Percentiles rank a stretch among this genome's conserved stretches.
These are phyloP conservation scores for Rubus parviflorus DNA, from an alignment of 306 rosid genomes.

Conservation along the genomic window DNA sequence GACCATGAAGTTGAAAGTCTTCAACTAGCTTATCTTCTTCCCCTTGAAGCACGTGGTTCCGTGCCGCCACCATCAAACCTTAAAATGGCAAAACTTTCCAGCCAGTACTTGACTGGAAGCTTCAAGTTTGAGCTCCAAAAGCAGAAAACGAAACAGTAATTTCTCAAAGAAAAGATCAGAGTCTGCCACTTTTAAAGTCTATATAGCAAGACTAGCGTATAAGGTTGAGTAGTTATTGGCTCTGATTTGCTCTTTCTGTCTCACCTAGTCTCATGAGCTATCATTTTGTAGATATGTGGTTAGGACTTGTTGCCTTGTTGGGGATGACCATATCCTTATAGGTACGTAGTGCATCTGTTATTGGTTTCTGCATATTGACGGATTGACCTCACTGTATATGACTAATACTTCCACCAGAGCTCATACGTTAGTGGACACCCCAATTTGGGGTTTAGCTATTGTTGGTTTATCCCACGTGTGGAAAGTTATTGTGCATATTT, in stretches of 20 bases:
- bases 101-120: conserved; percentile 14
- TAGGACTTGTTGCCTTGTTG: background rate
- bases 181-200: conserved; percentile 6
- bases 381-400: conserved; percentile 13
- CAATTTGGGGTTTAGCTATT: conserved; percentile 28
- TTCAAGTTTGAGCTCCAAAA: conserved; percentile 1
- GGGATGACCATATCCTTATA: background rate
- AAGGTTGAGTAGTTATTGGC: conserved; percentile 12
- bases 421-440: conserved; percentile 39
- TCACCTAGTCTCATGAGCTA: conserved; percentile 23
- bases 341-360: conserved; percentile 27
- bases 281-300: conserved; percentile 22
- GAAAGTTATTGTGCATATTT: background rate
- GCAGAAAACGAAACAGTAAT: conserved; percentile 26
- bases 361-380: conserved; percentile 34
- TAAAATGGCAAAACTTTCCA: background rate
- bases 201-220: background rate
- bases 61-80: background rate
- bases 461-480: background rate
- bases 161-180: background rate
- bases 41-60: conserved; percentile 19
- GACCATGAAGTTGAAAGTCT: background rate
- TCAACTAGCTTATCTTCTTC: background rate
- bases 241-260: conserved; percentile 21
- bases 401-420: conserved; percentile 29